Evolutionary conservation across 2,329 filamentous ascomycete species (phyloP), one percentile per base, ranked within the genome.

Genomic region (Celoporthe dispersa): DNA sequence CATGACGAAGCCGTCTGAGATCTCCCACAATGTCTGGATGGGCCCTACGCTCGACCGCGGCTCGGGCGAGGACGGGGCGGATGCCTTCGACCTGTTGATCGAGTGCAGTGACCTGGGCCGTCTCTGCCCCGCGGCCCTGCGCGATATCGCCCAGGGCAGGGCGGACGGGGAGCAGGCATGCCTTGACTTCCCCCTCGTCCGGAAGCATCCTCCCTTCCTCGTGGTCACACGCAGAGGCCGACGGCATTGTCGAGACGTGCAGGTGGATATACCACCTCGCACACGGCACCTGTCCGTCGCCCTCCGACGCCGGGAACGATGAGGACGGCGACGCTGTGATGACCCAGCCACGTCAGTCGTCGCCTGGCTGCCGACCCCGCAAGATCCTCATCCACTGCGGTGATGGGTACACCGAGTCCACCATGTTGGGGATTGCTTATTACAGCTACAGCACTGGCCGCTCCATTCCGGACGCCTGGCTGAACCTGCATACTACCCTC

Each of bases 381-480:
- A 94, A 90, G 77, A 89, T 98, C 44, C 87, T 98, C 41, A 92
- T 99, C 55, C 95, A 98, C 80, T 98, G 96, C 79, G 91, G 91
- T 2, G 96, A 99, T 79, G 96, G 96, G 25, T 99, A 99, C 77
- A 99, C 96, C 0, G 96, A 99, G 80, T 95, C 92, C 1, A 94
- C 94, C 1, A 86, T 99, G 79, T 85, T 99, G 25, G 94, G 89
- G 1, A 88, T 99, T 53, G 93, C 95, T 12, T 99, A 99, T 80
- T 94, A 91, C 78, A 97, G 97, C 86, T 99, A 94, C 80, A 93
- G 92, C 67, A 93, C 96, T 72, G 94, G 93, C 8, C 84, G 90
- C 14, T 87, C 94, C 0, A 87, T 95, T 0, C 92, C 94, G 37
- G 89, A 94, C 68, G 94, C 96, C 11, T 98, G 94, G 94, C 84